Evolutionary conservation across 2,329 filamentous ascomycete species (phyloP), one percentile per base, ranked within the genome.

Genomic region (Paecilomyces sp.): DNA sequence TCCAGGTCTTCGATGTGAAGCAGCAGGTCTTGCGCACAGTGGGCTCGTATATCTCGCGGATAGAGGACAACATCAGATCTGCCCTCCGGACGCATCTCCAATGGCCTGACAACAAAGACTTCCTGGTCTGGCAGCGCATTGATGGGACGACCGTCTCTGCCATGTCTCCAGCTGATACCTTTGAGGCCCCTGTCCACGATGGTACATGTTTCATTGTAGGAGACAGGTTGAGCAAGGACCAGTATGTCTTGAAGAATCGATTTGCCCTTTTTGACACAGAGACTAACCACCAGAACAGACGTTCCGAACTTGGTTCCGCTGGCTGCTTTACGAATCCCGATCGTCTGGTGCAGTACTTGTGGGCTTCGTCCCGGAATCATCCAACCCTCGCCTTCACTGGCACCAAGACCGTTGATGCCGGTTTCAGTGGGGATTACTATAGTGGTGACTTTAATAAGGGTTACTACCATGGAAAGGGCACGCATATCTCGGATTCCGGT

Each of bases 341-440:
- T 55, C 69, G 69, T 12, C 67, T 78, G 1, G 66, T 76, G 9
- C 68, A 76, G 30, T 82, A 80, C 64, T 73, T 82, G 34, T 74
- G 73, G 64, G 77, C 76, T 50, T 68, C 73, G 24, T 71, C 74
- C 6, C 77, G 78, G 56, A 74, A 76, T 56, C 80, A 82, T 61
- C 79, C 80, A 2, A 69, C 75, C 60, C 67, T 72, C 22, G 72
- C 72, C 24, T 76, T 77, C 61, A 77, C 75, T 4, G 80, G 80
- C 13, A 74, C 72, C 57, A 80, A 79, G 64, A 83, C 79, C 2
- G 71, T 82, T 58, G 80, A 82, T 57, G 72, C 75, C 62, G 80
- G 81, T 57, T 83, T 85, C 63, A 82, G 79, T 6, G 77, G 77
- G 1, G 80, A 85, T 57, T 84, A 80, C 70, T 86, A 84, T 72